Conservation (phyloP, 441 rosid species). For the Flueggea neowawraea region DNA sequence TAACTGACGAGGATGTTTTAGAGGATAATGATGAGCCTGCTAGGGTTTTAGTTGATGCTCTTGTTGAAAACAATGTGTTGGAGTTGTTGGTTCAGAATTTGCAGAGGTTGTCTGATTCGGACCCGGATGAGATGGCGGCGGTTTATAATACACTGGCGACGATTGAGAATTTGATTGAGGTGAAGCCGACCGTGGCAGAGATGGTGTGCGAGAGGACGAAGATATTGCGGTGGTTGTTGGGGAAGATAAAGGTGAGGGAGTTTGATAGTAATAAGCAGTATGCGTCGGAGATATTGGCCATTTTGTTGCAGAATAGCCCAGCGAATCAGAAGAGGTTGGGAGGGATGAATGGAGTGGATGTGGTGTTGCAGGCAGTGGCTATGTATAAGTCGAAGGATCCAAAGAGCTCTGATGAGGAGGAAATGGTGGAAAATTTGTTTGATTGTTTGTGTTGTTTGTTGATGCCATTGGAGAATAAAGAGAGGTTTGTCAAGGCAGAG, state of each 20-base stretch:
- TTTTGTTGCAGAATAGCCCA: slow-evolving; percentile 75
- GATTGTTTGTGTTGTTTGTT: slow-evolving; percentile 86
- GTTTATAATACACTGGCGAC: slow-evolving; percentile 75
- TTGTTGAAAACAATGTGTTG: slow-evolving; percentile 83
- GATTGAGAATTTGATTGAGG: slow-evolving; percentile 94
- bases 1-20: slow-evolving; percentile 86
- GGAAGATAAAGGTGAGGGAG: slow-evolving; percentile 81
- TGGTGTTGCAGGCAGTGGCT: slow-evolving; percentile 88
- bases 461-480: slow-evolving; percentile 99
- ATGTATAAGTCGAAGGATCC: slow-evolving; percentile 95
- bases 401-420: slow-evolving; percentile 89
- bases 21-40: slow-evolving; percentile 95
- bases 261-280: slow-evolving; percentile 93
- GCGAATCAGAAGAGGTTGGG: slow-evolving; percentile 90
- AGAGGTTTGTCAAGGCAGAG: slow-evolving; percentile 93
- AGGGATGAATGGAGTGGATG: slow-evolving; percentile 97
- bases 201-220: slow-evolving; percentile 89
- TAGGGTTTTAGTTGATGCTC: slow-evolving; percentile 56
- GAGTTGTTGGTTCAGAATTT: slow-evolving; percentile 92
- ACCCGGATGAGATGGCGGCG: slow-evolving; percentile 82
- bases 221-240: slow-evolving; percentile 71
- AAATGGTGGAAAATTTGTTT: slow-evolving; percentile 94
- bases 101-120: slow-evolving; percentile 72
- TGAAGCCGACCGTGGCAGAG: slow-evolving; percentile 88
- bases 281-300: slow-evolving; percentile 91